phyloP scores from a whole-genome alignment of 352 stramenopile genomes.

The Globisporangium orthogonon region DNA sequence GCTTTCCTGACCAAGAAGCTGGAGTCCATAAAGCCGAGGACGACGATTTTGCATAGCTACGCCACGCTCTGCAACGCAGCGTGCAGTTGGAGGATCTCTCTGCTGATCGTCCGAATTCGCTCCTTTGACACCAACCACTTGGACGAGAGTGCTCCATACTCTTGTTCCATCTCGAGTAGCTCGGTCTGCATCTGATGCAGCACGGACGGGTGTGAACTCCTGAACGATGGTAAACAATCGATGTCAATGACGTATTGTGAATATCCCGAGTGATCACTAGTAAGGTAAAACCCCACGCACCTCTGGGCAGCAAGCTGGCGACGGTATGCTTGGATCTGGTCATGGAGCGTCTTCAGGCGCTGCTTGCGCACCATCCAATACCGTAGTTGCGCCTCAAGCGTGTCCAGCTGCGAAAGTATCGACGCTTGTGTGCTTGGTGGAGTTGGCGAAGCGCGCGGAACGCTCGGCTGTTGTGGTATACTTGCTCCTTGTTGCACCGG shows the following conservation, averaged over 20 bases:
- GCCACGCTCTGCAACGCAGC: constrained; percentile 3
- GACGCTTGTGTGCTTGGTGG: neutral
- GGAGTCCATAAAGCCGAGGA: no score
- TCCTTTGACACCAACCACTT: constrained; percentile 11
- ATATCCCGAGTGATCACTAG: neutral
- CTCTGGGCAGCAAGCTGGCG: neutral
- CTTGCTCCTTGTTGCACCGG: neutral
- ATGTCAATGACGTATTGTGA: neutral
- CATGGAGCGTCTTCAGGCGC: constrained; percentile 3
- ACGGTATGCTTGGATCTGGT: constrained; percentile 2
- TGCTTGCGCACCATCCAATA: constrained; percentile 6
- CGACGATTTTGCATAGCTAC: neutral
- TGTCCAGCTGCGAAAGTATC: constrained; percentile 7
- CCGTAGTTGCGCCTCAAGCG: constrained; percentile 9
- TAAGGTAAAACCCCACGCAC: neutral
- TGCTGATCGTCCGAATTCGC: constrained; percentile 5
- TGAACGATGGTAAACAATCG: neutral
- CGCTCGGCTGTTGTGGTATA: neutral
- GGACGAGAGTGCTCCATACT: constrained; percentile 2
- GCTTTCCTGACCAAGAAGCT: constrained; percentile 6
- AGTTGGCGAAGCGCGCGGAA: neutral
- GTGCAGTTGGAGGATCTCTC: constrained; percentile 8
- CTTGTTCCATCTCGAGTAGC: constrained; percentile 9
- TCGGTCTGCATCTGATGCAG: constrained; percentile 5
- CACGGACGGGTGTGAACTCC: neutral